These are phyloP conservation scores for Fusarium staphyleae DNA, from an alignment of 2,329 filamentous ascomycete species.

Conservation along the genomic window DNA sequence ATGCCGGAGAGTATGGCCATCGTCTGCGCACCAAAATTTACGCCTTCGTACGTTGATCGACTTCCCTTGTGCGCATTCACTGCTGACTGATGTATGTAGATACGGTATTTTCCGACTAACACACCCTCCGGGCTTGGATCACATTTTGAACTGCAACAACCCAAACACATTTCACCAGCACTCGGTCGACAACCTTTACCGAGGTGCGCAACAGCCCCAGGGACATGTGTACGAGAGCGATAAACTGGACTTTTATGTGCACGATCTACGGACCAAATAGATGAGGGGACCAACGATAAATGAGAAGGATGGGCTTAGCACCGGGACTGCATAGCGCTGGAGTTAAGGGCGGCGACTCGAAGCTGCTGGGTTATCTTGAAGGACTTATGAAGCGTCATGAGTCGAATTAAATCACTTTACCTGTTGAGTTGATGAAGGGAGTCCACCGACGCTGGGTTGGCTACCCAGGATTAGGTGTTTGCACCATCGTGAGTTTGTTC, in stretches of 20 bases:
- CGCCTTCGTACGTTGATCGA: constrained; percentile 69
- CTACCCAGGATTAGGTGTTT: background rate
- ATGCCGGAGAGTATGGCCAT: constrained; percentile 96
- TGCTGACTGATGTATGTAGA: constrained; percentile 51
- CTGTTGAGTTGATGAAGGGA: background rate
- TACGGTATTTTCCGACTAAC: constrained; percentile 94
- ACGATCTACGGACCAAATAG: constrained; percentile 56
- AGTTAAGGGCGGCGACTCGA: constrained; percentile 19
- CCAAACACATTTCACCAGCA: constrained; percentile 85
- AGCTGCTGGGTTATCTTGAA: background rate
- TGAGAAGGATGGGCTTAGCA: background rate
- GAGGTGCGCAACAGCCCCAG: constrained; percentile 69
- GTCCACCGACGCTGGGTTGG: background rate
- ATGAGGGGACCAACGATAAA: background rate
- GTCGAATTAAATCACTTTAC: background rate
- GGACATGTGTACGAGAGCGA: constrained; percentile 75
- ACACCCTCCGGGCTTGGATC: constrained; percentile 86
- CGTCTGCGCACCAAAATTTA: constrained; percentile 86
- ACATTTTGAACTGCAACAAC: constrained; percentile 81
- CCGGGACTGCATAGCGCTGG: constrained; percentile 33
- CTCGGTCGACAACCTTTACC: constrained; percentile 74
- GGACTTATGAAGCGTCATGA: background rate
- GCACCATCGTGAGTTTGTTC: constrained; percentile 4
- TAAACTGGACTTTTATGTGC: constrained; percentile 66
- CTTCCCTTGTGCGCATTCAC: background rate